Evolutionary conservation across 768 basidiomycete species (phyloP).

Genomic region (Chiua virens): DNA sequence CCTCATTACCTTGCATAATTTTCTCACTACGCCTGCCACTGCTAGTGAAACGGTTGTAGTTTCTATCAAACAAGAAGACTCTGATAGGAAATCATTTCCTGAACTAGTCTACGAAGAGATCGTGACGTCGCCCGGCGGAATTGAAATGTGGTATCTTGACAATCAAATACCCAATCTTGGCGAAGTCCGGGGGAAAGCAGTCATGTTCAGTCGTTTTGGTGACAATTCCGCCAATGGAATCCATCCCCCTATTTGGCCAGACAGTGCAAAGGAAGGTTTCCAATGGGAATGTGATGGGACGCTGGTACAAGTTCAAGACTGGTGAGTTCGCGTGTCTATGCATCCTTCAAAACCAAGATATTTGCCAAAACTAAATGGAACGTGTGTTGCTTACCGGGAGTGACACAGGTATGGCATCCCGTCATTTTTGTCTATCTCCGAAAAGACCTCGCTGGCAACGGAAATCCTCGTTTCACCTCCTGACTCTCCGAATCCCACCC

Average conservation of each 20-base stretch:
- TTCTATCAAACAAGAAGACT: conserved; percentile 89
- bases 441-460: conserved; percentile 67
- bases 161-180: conserved; percentile 79
- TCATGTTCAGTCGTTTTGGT: conserved; percentile 81
- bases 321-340: conserved; percentile 44
- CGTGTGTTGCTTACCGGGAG: conserved; percentile 5
- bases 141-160: conserved; percentile 78
- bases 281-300: conserved; percentile 74
- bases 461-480: conserved; percentile 47
- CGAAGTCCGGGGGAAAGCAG: conserved; percentile 81
- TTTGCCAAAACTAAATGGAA: neutral
- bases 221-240: conserved; percentile 75
- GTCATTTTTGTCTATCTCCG: conserved; percentile 79
- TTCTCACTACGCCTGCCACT: conserved; percentile 58
- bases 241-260: conserved; percentile 86
- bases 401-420: conserved; percentile 71
- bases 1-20: conserved; percentile 57
- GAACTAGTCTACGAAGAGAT: conserved; percentile 66
- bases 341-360: neutral
- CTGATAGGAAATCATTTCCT: conserved; percentile 56
- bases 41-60: conserved; percentile 76
- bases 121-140: conserved; percentile 44
- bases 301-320: conserved; percentile 78
- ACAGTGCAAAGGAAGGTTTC: conserved; percentile 72
- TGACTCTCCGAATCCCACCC: conserved; percentile 39